These are phyloP conservation scores for Gossypium bickii DNA, from an alignment of 345 rosid genomes.

Conservation along the genomic window DNA sequence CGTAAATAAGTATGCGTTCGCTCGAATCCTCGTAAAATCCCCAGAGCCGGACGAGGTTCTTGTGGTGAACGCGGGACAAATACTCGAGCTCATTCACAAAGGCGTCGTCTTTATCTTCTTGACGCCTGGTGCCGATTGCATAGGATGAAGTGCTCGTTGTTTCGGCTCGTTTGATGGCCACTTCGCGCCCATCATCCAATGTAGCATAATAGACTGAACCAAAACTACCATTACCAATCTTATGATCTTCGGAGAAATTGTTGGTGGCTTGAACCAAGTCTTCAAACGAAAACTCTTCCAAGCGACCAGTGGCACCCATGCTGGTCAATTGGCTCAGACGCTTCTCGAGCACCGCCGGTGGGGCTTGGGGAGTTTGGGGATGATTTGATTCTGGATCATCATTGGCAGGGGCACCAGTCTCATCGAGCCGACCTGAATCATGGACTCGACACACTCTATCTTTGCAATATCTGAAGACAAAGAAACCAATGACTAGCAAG, in stretches of 20 bases:
- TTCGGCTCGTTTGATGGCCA: constrained; percentile 81
- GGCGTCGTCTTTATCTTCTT: constrained; percentile 60
- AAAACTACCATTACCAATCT: constrained; percentile 70
- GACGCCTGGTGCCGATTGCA: constrained; percentile 29
- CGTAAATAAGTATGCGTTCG: constrained; percentile 61
- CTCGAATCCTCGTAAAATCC: constrained; percentile 73
- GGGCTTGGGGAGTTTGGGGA: constrained; percentile 1
- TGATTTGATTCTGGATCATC: constrained; percentile 3
- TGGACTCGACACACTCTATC: constrained; percentile 54
- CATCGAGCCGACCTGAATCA: constrained; percentile 67
- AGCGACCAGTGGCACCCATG: constrained; percentile 50
- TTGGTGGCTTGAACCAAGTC: constrained; percentile 43
- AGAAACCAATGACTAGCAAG: constrained; percentile 36
- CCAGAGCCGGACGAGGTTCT: constrained; percentile 54
- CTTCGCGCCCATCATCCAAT: constrained; percentile 56
- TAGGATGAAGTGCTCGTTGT: constrained; percentile 18
- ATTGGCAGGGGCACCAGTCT: constrained; percentile 17
- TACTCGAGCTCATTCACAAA: constrained; percentile 77
- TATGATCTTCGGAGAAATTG: constrained; percentile 51
- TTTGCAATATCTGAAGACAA: constrained; percentile 39
- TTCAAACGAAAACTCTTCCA: constrained; percentile 57
- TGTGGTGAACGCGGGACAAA: constrained; percentile 69
- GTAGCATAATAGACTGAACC: constrained; percentile 61
- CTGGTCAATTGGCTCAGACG: constrained; percentile 62
- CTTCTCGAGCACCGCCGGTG: constrained; percentile 37